Evolutionary conservation across 352 stramenopile genomes (phyloP), one percentile per base, ranked within the genome.

Genomic region (Phytophthora crassamura): DNA sequence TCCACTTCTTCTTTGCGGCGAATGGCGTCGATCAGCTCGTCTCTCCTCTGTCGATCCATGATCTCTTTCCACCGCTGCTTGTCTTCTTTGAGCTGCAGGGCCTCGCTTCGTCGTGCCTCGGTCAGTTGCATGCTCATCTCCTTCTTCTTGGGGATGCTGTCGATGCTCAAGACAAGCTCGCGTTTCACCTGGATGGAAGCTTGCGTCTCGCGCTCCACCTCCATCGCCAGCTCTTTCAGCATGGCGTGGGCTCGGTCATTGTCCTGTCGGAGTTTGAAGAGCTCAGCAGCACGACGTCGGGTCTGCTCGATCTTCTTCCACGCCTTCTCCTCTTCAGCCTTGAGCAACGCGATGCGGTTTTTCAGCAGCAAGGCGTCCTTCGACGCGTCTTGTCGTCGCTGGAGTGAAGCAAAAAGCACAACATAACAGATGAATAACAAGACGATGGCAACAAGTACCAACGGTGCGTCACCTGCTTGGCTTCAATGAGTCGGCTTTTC

Each of bases 301-400:
- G 86, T 94, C 57, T 94, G 86, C 70, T 94, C 84, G 38, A 95
- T 93, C 56, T 93, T 95, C 61, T 89, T 89, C 84, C 84, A 93
- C 16, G 86, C 85, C 43, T 91, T 91, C 18, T 91, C 82, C 48
- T 93, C 84, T 46, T 95, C 85, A 11, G 82, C 73, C 53, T 91
- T 90, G 64, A 94, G 82, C 58, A 95, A 58, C 12, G 87, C 73
- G 63, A 95, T 91, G 58, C 87, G 85, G 49, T 95, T 95, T 49
- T 80, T 78, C 52, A 95, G 62, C 69, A 95, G 49, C 46, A 89
- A 72, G 14, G 81, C 85, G 41, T 95, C 84, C 34, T 84, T 90
- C 0, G 84, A 86, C 4, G 84, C 84, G 47, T 95, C 86, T 71
- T 93, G 84, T 25, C 86, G 83, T 54, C 85, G 77, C 78, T 93